Evolutionary conservation across 495 filamentous ascomycete genomes (phyloP).

Genomic region (Tetracladium marchalianum): DNA sequence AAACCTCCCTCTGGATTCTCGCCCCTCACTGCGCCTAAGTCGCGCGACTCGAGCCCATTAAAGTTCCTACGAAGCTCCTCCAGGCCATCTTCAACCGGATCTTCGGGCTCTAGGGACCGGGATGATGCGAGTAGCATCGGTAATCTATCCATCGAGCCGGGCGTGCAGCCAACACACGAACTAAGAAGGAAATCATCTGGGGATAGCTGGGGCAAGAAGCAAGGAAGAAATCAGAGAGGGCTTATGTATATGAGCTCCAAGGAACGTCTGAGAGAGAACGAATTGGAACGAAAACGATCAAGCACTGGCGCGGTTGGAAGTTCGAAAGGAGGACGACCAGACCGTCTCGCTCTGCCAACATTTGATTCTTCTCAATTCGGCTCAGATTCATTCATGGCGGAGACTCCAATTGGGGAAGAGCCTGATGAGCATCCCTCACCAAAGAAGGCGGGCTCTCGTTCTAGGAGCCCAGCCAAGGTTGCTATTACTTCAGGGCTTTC

Average conservation of each 20-base stretch:
- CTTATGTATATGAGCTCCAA: conserved; percentile 53
- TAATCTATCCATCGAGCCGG: conserved; percentile 47
- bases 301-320: conserved; percentile 21
- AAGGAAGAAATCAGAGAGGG: conserved; percentile 35
- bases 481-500: conserved; percentile 22
- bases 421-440: conserved; percentile 18
- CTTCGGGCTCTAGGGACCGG: conserved; percentile 33
- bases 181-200: conserved; percentile 35
- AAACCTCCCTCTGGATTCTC: conserved; percentile 69
- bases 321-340: conserved; percentile 22
- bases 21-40: conserved; percentile 52
- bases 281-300: conserved; percentile 38
- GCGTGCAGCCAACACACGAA: conserved; percentile 27
- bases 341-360: conserved; percentile 10
- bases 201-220: conserved; percentile 45
- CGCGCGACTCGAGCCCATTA: conserved; percentile 27
- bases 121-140: conserved; percentile 49
- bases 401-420: conserved; percentile 43
- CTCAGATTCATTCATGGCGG: conserved; percentile 37
- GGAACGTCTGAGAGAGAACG: conserved; percentile 42
- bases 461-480: conserved; percentile 11
- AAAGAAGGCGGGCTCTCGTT: conserved; percentile 1
- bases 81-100: conserved; percentile 42
- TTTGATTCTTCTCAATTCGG: conserved; percentile 9
- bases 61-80: conserved; percentile 32